A percentile compares a stretch with the other conserved stretches of the same genome.
Conservation (phyloP, 495 filamentous ascomycete genomes). For the Annulohypoxylon maeteangense region DNA sequence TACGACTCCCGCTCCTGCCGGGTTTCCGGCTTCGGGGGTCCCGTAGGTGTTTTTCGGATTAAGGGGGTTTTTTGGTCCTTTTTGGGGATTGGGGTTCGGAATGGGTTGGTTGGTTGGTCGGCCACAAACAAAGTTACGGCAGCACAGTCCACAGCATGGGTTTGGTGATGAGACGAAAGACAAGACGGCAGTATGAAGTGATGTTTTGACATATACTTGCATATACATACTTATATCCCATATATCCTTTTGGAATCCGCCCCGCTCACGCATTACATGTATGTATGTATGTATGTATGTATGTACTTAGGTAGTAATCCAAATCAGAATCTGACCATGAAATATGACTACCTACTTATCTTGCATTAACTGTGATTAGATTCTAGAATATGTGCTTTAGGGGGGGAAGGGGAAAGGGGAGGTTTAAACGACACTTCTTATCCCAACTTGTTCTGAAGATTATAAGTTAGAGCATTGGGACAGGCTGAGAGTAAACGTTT, state of each 20-base stretch:
- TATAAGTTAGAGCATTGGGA: not conserved
- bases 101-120: not conserved
- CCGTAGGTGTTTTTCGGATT: not conserved
- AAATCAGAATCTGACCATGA: constrained; percentile 13
- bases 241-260: not conserved
- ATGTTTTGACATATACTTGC: constrained; percentile 7
- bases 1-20: not conserved
- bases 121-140: not conserved
- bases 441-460: not conserved
- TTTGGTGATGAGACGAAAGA: not conserved
- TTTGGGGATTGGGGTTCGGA: not conserved
- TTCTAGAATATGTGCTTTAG: too few species aligned
- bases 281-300: constrained; percentile 2
- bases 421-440: too few species aligned
- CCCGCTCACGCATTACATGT: constrained; percentile 10
- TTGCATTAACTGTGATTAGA: not conserved
- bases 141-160: not conserved
- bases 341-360: not conserved
- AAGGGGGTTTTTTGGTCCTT: not conserved
- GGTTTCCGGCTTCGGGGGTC: not conserved
- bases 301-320: constrained; percentile 13
- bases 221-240: not conserved
- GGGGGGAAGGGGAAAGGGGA: too few species aligned
- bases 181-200: constrained; percentile 15
- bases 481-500: not conserved